Percentiles rank a stretch among this genome's conserved stretches.
These are phyloP conservation scores for Macadamia tetraphylla DNA, from an alignment of 164 flowering plant genomes.

Conservation along the genomic window DNA sequence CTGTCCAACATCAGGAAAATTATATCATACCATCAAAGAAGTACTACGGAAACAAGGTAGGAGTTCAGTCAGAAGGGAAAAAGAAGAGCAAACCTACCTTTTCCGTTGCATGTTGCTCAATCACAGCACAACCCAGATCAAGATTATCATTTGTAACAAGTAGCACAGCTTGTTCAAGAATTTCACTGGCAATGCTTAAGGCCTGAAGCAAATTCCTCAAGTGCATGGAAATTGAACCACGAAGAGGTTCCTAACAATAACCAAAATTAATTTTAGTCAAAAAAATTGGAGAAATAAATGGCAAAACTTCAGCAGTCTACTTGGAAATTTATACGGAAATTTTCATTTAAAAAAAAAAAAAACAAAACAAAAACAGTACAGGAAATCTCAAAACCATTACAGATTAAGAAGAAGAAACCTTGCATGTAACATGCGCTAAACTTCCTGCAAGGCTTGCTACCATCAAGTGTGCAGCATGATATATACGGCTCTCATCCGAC, in stretches of 20 bases:
- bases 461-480: slow-evolving; percentile 94
- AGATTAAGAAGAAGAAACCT: slow-evolving; percentile 38
- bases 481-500: slow-evolving; percentile 84
- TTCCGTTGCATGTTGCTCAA: slow-evolving; percentile 94
- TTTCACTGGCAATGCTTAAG: slow-evolving; percentile 45
- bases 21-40: too few relatives aligned
- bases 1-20: too few relatives aligned
- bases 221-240: slow-evolving; percentile 70
- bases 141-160: slow-evolving; percentile 94
- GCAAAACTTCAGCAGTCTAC: too few relatives aligned
- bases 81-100: slow-evolving; percentile 42
- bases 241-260: slow-evolving; percentile 76
- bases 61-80: background rate
- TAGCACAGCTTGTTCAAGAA: slow-evolving; percentile 73
- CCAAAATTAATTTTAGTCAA: background rate
- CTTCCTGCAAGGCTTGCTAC: slow-evolving; percentile 96
- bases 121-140: slow-evolving; percentile 88
- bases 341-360: too few relatives aligned
- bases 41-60: too few relatives aligned
- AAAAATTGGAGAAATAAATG: background rate
- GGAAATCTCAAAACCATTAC: background rate
- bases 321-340: too few relatives aligned
- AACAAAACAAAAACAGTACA: background rate
- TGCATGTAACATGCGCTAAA: slow-evolving; percentile 99
- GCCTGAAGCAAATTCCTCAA: slow-evolving; percentile 66